Evolutionary conservation across 805 yeast genomes (phyloP), one percentile per base, ranked within the genome.

Genomic region (Zygosaccharomyces pseudorouxii): DNA sequence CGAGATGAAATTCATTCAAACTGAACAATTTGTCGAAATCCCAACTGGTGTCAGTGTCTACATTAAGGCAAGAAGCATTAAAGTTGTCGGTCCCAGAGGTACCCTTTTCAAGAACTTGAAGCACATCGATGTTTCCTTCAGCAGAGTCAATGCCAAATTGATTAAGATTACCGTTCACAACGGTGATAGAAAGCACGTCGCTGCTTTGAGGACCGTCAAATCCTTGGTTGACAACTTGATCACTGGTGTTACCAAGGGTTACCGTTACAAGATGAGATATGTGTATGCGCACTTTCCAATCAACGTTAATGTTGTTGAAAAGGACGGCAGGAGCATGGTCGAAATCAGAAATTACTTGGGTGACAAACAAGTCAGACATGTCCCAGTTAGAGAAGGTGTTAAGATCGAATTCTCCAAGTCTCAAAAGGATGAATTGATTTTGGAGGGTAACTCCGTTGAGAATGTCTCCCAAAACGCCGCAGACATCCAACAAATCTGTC

Each of bases 201-300:
- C 99, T 74, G 86, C 97, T 71, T 81, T 93, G 74, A 90, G 98
- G 83, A 92, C 99, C 57, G 98, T 93, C 75, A 90, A 89, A 80
- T 88, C 98, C 60, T 79, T 93, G 73, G 81, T 93, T 68, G 72
- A 88, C 72, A 93, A 93, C 87, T 77, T 93, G 83, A 75, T 93
- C 78, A 87, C 86, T 64, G 99, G 99, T 86, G 99, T 93, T 73
- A 93, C 99, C 74, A 84, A 84, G 81, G 99, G 98, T 77, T 92
- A 78, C 95, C 84, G 87, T 79, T 93, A 93, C 93, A 93, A 93
- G 87, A 86, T 93, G 97, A 89, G 98, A 83, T 90, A 89, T 76
- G 99, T 93, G 60, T 95, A 92, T 74, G 99, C 99, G 84, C 99
- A 93, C 88, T 93, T 93, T 96, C 99, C 99, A 75, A 93, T 95